Evolutionary conservation across 2,329 filamentous ascomycete species (phyloP), one percentile per base, ranked within the genome.

Genomic region (Cladophialophora psammophila): DNA sequence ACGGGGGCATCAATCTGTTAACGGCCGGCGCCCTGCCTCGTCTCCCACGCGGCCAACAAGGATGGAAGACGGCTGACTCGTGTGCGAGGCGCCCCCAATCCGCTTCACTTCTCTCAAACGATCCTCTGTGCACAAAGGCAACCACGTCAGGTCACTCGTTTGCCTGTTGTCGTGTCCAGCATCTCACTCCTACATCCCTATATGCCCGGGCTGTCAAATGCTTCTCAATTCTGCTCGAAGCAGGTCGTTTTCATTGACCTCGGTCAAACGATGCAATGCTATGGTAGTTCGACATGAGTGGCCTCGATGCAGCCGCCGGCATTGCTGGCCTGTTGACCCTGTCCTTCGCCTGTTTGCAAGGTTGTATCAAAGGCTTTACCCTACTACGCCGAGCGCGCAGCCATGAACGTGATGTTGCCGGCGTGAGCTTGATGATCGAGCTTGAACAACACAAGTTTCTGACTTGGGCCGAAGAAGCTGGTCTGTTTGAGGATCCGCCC

Each of bases 281-380:
- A 35, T 9, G 15, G 31, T 34, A 18, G 31, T 55, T 36, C 53
- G 10, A 35, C 31, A 55, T 55, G 53, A 55, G 20, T 20, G 53
- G 53, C 31, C 53, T 55, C 13, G 53, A 55, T 36, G 20, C 53
- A 20, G 53, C 53, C 10, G 31, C 53, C 10, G 53, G 53, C 34
- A 55, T 55, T 55, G 53, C 53, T 15, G 53, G 53, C 18, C 34
- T 55, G 31, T 36, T 55, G 53, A 55, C 53, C 53, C 12, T 55
- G 53, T n/a, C 53, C 53, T 55, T 55, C 18, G 13, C 53, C 34
- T 55, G 53, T 36, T n/a, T 55, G 15, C 53, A 55, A 36, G 53
- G 53, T 9, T 55, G 53, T 20, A 55, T 55, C 53, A 55, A 55
- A 55, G 53, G 53, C 1, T 55, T 35, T 20, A 55, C 53, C 13